These are phyloP conservation scores for Fusarium longipes DNA, from an alignment of 2,329 filamentous ascomycete species.

Conservation along the genomic window DNA sequence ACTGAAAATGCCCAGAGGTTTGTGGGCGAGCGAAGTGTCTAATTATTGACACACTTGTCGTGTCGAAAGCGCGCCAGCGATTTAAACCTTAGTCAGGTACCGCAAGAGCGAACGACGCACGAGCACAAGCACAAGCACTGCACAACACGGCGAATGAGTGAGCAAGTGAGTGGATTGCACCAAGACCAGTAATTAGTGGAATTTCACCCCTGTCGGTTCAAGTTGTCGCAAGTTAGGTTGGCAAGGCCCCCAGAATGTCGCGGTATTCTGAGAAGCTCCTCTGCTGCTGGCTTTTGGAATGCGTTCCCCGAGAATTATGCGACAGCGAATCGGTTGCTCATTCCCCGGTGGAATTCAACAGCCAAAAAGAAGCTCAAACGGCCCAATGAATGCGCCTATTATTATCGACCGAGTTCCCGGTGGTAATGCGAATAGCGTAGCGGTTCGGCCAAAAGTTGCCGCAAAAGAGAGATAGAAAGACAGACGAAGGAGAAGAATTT, in stretches of 20 bases:
- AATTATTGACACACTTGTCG: constrained; percentile 36
- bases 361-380: constrained; percentile 25
- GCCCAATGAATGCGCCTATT: constrained; percentile 26
- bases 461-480: constrained; percentile 4
- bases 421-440: constrained; percentile 18
- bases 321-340: constrained; percentile 42
- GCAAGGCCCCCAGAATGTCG: constrained; percentile 6
- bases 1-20: constrained; percentile 33
- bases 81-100: constrained; percentile 31
- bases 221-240: constrained; percentile 32
- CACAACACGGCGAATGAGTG: constrained; percentile 19
- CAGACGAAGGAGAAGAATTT: constrained; percentile 13
- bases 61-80: constrained; percentile 20
- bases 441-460: neutral
- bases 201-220: constrained; percentile 27
- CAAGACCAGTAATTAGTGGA: constrained; percentile 36
- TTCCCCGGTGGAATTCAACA: constrained; percentile 40
- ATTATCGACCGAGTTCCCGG: constrained; percentile 11
- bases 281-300: constrained; percentile 37
- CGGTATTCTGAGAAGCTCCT: constrained; percentile 24
- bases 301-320: constrained; percentile 36
- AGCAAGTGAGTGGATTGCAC: constrained; percentile 20
- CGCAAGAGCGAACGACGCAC: constrained; percentile 25
- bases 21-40: constrained; percentile 29
- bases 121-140: constrained; percentile 29